Percentiles rank a stretch among this genome's conserved stretches.
These are phyloP conservation scores for Calonectria multiphialidica DNA, from an alignment of 2,329 filamentous ascomycete species.

Conservation along the genomic window DNA sequence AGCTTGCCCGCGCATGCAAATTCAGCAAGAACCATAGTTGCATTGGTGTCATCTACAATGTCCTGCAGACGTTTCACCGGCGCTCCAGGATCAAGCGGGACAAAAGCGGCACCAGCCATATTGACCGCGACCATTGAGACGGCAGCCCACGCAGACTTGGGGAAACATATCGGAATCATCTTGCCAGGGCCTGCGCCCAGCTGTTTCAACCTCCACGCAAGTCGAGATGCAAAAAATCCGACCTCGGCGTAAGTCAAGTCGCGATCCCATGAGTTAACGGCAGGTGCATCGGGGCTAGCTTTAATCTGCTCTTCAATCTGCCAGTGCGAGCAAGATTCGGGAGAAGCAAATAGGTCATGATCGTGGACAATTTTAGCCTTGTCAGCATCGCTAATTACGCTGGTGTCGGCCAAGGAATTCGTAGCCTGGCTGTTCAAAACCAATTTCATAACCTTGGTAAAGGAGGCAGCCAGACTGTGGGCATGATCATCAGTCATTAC, in stretches of 20 bases:
- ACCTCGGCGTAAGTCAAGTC: slow-evolving; percentile 6
- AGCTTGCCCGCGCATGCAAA: not conserved
- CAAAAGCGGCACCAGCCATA: slow-evolving; percentile 4
- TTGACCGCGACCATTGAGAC: slow-evolving; percentile 9
- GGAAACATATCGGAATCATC: not conserved
- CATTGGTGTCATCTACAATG: not conserved
- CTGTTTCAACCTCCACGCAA: slow-evolving; percentile 1
- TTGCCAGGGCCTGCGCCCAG: not conserved
- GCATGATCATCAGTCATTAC: slow-evolving; percentile 11
- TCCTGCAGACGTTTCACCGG: not conserved
- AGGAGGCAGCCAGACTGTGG: slow-evolving; percentile 11
- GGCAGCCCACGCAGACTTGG: not conserved
- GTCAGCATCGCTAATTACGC: slow-evolving; percentile 4
- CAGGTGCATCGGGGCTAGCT: slow-evolving; percentile 1
- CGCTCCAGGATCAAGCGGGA: slow-evolving; percentile 7
- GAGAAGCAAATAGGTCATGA: not conserved
- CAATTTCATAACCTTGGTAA: slow-evolving; percentile 9
- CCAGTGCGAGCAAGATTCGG: slow-evolving; percentile 15
- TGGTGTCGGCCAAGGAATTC: not conserved
- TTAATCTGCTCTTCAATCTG: slow-evolving; percentile 13
- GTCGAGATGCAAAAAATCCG: slow-evolving; percentile 1
- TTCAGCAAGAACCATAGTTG: not conserved
- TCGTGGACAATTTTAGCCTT: slow-evolving; percentile 8
- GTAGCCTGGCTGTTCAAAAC: slow-evolving; percentile 5
- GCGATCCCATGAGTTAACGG: not conserved